These are phyloP conservation scores for Boletellus sp. DNA, from an alignment of 1,284 basidiomycete species.

Conservation along the genomic window DNA sequence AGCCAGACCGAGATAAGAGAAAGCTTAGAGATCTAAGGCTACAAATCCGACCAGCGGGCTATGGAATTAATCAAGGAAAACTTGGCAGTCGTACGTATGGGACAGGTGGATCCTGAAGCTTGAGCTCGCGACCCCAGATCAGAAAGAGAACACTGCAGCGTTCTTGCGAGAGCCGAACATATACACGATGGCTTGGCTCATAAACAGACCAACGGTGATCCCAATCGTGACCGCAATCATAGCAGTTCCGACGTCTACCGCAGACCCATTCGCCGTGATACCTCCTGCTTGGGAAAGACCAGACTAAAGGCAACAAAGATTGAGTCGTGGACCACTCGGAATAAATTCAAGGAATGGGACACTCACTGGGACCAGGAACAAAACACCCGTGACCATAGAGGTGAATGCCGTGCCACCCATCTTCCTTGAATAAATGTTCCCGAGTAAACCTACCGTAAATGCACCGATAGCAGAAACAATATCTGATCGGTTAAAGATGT, in stretches of 20 bases:
- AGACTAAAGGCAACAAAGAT: conserved; percentile 46
- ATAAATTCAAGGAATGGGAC: not conserved
- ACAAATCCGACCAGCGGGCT: conserved; percentile 9
- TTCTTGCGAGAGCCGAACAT: conserved; percentile 81
- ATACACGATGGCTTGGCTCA: conserved; percentile 83
- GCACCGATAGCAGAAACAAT: conserved; percentile 84
- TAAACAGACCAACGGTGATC: conserved; percentile 88
- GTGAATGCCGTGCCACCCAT: conserved; percentile 90
- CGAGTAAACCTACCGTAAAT: conserved; percentile 78
- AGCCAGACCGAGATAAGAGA: not conserved
- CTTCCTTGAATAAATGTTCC: conserved; percentile 80
- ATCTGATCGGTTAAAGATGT: conserved; percentile 83
- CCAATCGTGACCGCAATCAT: conserved; percentile 89
- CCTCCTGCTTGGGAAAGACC: conserved; percentile 86
- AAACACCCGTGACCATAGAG: conserved; percentile 83
- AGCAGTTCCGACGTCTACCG: conserved; percentile 73
- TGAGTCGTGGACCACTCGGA: conserved; percentile 4
- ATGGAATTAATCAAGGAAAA: not conserved
- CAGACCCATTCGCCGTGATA: conserved; percentile 64
- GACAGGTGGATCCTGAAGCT: not conserved
- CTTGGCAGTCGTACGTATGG: conserved; percentile 4
- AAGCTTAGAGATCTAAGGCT: not conserved
- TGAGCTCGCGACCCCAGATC: conserved; percentile 12
- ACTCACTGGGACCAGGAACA: conserved; percentile 80
- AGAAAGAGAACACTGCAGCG: conserved; percentile 82